These are phyloP conservation scores for Spergularia bocconei DNA, from an alignment of 148 eudicot genomes.

Conservation along the genomic window DNA sequence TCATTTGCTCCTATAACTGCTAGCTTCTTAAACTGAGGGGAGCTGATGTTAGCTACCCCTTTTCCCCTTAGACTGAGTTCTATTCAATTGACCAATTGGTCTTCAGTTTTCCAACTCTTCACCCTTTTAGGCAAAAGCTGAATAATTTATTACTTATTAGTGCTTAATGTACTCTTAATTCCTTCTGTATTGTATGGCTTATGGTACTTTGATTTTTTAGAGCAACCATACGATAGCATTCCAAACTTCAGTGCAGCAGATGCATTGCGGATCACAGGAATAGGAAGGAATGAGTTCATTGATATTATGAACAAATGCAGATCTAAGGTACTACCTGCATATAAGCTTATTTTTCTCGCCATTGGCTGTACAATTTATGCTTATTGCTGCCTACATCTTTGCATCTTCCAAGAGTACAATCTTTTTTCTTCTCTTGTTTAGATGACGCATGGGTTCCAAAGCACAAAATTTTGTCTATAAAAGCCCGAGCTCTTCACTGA, in stretches of 20 bases:
- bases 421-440: not conserved
- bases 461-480: no score
- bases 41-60: not conserved
- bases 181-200: constrained; percentile 10
- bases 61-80: not conserved
- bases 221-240: constrained; percentile 98
- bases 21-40: constrained; percentile 1
- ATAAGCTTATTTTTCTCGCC: constrained; percentile 5
- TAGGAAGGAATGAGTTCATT: constrained; percentile 97
- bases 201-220: constrained; percentile 40
- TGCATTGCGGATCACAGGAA: constrained; percentile 86
- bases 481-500: no score
- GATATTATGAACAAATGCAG: constrained; percentile 99
- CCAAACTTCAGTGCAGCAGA: constrained; percentile 98
- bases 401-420: not conserved
- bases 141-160: not conserved
- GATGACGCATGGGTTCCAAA: no score
- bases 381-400: not conserved
- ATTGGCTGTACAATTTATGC: constrained; percentile 3
- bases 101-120: not conserved
- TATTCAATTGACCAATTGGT: not conserved
- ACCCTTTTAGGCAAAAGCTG: not conserved
- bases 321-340: constrained; percentile 68
- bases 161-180: constrained; percentile 10
- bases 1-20: not conserved